Conservation (phyloP, 176 grass and related monocot species). For the Eragrostis nindensis region DNA sequence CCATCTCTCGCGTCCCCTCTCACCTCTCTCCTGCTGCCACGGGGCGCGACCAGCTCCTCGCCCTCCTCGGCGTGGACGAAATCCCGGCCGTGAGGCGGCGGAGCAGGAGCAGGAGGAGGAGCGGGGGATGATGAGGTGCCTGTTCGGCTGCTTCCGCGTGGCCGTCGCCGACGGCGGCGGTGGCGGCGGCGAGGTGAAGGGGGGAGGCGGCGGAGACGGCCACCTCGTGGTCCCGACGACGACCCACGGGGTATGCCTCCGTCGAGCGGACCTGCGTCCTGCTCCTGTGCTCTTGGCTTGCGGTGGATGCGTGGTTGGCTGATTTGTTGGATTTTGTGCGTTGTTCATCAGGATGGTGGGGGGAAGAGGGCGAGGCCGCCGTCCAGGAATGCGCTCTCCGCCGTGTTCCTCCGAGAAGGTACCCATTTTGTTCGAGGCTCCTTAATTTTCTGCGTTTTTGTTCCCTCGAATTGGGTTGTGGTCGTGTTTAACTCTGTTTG, state of each 20-base stretch:
- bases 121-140: conserved; percentile 59
- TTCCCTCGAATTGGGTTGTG: background rate
- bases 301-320: background rate
- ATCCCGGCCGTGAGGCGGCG: conserved; percentile 1
- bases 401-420: conserved; percentile 82
- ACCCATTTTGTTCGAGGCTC: background rate
- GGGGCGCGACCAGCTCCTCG: conserved; percentile 18
- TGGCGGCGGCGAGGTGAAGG: conserved; percentile 36
- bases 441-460: background rate
- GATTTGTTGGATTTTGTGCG: background rate
- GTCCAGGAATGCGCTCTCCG: conserved; percentile 72
- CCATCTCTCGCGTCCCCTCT: conserved; percentile 17
- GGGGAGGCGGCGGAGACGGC: background rate
- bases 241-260: conserved; percentile 48
- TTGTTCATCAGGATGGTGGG: conserved; percentile 30
- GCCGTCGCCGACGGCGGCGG: conserved; percentile 18
- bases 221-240: conserved; percentile 45
- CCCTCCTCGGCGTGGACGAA: conserved; percentile 5
- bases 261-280: background rate
- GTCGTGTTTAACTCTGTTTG: background rate
- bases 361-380: conserved; percentile 38
- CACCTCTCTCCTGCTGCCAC: conserved; percentile 40
- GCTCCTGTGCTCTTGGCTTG: background rate
- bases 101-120: conserved; percentile 9
- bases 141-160: conserved; percentile 79